phyloP scores from a whole-genome alignment of 2,329 filamentous ascomycete species.

The Pestalotiopsis sp. region DNA sequence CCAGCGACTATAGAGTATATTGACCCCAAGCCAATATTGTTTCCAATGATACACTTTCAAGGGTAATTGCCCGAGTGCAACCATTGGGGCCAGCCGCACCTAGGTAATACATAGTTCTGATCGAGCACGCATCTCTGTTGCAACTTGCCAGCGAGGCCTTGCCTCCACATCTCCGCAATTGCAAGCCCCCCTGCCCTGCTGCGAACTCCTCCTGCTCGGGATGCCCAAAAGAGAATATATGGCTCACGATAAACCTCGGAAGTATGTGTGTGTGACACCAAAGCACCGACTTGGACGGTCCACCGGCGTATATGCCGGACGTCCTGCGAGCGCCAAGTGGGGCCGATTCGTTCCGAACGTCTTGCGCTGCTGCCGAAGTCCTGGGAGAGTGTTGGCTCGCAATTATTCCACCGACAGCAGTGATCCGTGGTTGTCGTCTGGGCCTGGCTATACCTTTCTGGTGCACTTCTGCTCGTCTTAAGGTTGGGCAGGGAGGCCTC shows the following conservation, averaged over 20 bases:
- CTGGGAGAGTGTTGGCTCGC: background rate
- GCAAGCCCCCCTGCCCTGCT: background rate
- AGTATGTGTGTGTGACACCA: background rate
- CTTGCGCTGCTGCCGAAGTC: background rate
- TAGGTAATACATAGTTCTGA: background rate
- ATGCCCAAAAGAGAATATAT: background rate
- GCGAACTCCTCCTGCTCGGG: background rate
- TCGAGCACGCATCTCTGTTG: no score
- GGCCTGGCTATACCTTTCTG: background rate
- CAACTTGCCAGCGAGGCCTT: background rate
- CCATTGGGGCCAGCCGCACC: background rate
- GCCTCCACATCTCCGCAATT: background rate
- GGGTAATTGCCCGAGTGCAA: constrained; percentile 9
- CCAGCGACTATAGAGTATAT: background rate
- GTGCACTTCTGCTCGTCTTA: background rate
- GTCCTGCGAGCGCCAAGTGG: constrained; percentile 4
- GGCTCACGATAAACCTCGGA: background rate
- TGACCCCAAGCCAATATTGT: background rate
- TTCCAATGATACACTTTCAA: background rate
- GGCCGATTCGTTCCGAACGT: constrained; percentile 13
- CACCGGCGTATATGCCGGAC: constrained; percentile 9
- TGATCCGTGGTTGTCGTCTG: background rate
- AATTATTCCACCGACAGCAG: background rate
- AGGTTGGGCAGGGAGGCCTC: no score
- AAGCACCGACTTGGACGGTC: background rate